Conservation (phyloP, 2,329 filamentous ascomycete genomes). For the Neofusicoccum cordaticola region DNA sequence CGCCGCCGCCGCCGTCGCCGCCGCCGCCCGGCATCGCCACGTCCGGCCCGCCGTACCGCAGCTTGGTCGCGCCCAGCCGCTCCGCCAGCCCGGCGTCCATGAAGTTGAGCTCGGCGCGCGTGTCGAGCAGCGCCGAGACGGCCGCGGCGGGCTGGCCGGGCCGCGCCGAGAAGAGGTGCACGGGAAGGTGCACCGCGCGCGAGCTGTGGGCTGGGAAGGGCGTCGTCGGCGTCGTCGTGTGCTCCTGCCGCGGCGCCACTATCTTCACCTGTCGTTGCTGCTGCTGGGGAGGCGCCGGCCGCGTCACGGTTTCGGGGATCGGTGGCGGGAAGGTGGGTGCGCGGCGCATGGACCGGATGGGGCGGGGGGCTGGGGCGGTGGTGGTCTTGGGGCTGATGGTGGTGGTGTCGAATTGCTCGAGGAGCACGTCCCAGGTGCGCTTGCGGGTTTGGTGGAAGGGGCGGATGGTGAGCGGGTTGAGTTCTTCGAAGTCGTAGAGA, state of each 20-base stretch:
- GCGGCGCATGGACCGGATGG: not conserved
- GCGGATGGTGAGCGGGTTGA: not conserved
- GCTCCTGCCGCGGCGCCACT: no score
- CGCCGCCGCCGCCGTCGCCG: not conserved
- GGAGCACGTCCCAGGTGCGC: constrained; percentile 1
- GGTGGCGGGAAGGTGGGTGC: constrained; percentile 16
- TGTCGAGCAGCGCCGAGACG: not conserved
- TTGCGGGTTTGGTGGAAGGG: not conserved
- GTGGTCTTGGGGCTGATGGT: not conserved
- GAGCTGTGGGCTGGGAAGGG: not conserved
- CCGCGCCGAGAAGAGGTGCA: not conserved
- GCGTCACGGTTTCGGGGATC: constrained; percentile 18
- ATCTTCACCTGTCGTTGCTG: no score
- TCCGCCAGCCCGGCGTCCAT: not conserved
- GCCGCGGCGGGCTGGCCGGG: not conserved
- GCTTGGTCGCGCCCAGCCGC: not conserved
- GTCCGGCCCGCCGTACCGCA: not conserved
- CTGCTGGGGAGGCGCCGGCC: not conserved
- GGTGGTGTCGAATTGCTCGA: not conserved
- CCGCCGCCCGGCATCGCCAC: not conserved
- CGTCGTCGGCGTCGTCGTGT: not conserved
- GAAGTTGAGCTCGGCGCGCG: not conserved
- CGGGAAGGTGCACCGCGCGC: not conserved
- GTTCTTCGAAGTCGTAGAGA: not conserved
- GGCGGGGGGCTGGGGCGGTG: not conserved